These are phyloP conservation scores for Colletotrichum cereale DNA, from an alignment of 2,329 filamentous ascomycete species.

Conservation along the genomic window DNA sequence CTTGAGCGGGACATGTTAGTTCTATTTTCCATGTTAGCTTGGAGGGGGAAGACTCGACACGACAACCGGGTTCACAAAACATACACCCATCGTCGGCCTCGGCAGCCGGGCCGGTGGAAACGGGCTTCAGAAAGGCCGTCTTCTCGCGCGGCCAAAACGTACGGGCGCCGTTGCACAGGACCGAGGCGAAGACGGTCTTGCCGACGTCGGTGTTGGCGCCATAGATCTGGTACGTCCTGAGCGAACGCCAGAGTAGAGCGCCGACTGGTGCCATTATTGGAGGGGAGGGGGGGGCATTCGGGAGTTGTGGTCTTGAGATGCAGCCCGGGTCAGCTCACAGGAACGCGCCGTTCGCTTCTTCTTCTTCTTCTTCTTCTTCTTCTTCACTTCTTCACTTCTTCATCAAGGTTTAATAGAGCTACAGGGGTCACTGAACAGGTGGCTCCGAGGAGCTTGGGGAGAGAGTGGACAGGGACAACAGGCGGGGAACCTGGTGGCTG, in stretches of 20 bases:
- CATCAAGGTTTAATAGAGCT: neutral
- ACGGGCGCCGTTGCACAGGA: conserved; percentile 74
- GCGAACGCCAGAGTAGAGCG: conserved; percentile 74
- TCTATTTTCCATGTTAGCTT: conserved; percentile 1
- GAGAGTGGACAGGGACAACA: neutral
- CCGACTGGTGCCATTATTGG: conserved; percentile 65
- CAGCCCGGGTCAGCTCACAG: neutral
- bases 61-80: neutral
- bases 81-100: conserved; percentile 79
- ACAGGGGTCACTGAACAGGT: conserved; percentile 5
- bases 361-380: neutral
- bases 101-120: conserved; percentile 78
- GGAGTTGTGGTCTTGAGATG: neutral
- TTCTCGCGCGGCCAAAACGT: conserved; percentile 58
- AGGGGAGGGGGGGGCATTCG: conserved; percentile 12
- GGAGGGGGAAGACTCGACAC: neutral
- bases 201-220: conserved; percentile 88
- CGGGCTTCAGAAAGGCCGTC: conserved; percentile 81
- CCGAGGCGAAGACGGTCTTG: conserved; percentile 83
- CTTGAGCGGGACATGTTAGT: neutral
- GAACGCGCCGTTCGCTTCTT: neutral
- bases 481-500: conserved; percentile 29
- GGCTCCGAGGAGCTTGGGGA: conserved; percentile 8
- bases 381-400: too few relatives aligned
- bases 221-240: conserved; percentile 81